Conservation (phyloP, 257 asterid genomes). For the Sherardia arvensis region DNA sequence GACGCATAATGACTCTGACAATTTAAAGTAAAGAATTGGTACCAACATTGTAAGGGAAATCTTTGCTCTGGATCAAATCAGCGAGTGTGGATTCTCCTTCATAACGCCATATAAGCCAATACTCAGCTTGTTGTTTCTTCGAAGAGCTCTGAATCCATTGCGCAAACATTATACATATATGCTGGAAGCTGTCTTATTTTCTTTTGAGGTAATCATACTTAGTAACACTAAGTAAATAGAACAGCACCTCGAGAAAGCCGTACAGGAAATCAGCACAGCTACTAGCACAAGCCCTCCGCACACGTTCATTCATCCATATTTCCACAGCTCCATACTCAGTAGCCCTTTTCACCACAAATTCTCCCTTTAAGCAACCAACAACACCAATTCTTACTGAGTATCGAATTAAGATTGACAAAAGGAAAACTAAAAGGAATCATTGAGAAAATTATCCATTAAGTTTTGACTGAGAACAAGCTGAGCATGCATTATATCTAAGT, state of each 20-base stretch:
- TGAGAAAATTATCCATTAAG: not conserved
- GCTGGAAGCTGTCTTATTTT: conserved; percentile 7
- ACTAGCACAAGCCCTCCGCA: conserved; percentile 81
- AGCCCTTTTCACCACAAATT: conserved; percentile 77
- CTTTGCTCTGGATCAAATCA: conserved; percentile 83
- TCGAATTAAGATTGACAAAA: not conserved
- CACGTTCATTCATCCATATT: conserved; percentile 99
- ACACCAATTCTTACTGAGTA: conserved; percentile 3
- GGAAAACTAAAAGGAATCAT: not conserved
- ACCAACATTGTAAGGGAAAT: conserved; percentile 95
- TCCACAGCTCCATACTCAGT: conserved; percentile 98
- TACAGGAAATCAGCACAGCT: conserved; percentile 94
- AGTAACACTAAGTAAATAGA: conserved; percentile 14
- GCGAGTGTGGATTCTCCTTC: conserved; percentile 94
- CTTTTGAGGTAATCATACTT: conserved; percentile 1
- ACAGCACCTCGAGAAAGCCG: conserved; percentile 81
- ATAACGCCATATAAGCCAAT: conserved; percentile 88
- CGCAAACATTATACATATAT: not conserved
- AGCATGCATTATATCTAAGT: not conserved
- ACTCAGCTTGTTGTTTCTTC: conserved; percentile 66
- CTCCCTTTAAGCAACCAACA: conserved; percentile 40
- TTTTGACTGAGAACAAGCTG: not conserved
- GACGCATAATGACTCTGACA: not conserved
- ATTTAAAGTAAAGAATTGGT: conserved; percentile 10
- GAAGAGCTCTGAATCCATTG: conserved; percentile 52